Evolutionary conservation across 768 basidiomycete genomes (phyloP), one percentile per base, ranked within the genome.

Genomic region (Pleurotus djamor): DNA sequence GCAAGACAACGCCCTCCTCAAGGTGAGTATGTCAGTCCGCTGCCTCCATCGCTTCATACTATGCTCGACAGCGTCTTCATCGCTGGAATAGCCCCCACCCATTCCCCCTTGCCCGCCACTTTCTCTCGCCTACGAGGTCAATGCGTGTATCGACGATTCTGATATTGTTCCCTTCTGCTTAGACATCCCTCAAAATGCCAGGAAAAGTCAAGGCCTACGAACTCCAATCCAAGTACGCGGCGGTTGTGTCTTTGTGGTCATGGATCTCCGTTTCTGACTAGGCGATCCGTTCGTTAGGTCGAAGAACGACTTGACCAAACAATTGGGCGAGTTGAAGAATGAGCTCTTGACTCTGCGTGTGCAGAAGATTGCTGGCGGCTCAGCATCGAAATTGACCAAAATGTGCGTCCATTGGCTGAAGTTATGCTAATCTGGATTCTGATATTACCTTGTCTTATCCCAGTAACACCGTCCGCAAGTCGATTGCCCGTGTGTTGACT

Each of bases 361-460:
- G 64, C 94, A 97, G 84, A 98, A 98, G 86, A 93, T 96, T 71
- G 92, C 94, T 62, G 95, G 95, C 70, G 94, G 95, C 36, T 92
- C 93, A 66, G 89, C 96, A 60, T 88, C 93, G 59, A 98, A 98
- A 80, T 84, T 99, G 67, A 96, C 93, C 69, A 94, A 92, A 83
- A 98, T 99, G 97, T 99, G 76, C 69, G 90, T 84, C 48, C 35
- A 16, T 5, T 3, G 28, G 32, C 54, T 34, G 48, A 34, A 44
- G 35, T 48, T 9, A 59, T 45, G 59, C 21, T 1, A n/a, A 61
- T 48, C 44, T 52, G 54, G 52, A 44, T 56, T 2, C 52, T 60
- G 35, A n/a, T 49, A 14, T 52, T 21, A 52, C 41, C 38, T 37
- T 12, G 1, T 43, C 47, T 4, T 28, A 32, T 47, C 2, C n/a